A percentile compares a stretch with the other conserved stretches of the same genome.
These are phyloP conservation scores for Cladosporium sp. DNA, from an alignment of 2,329 filamentous ascomycete species.

Conservation along the genomic window DNA sequence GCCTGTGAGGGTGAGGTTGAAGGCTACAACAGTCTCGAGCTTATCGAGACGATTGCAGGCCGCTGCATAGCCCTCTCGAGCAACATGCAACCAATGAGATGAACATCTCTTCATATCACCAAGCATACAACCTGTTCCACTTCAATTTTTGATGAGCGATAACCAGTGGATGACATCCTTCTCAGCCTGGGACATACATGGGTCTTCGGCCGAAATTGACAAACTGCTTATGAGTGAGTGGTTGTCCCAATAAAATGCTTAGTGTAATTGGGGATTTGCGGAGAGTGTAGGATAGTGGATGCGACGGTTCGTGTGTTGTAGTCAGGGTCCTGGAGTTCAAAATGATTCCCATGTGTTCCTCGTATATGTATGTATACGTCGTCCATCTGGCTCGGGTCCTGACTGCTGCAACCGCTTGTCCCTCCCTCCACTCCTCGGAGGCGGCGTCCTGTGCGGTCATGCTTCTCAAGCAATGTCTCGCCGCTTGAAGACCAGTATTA, in stretches of 20 bases:
- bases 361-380: too few species aligned
- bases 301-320: background rate
- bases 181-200: too few species aligned
- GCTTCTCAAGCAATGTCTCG: background rate
- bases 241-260: background rate
- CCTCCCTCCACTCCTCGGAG: background rate
- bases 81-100: conserved; percentile 94
- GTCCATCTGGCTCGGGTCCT: background rate
- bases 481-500: background rate
- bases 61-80: conserved; percentile 87
- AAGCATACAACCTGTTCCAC: conserved; percentile 99
- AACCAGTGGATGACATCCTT: conserved; percentile 84
- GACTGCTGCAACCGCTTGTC: background rate
- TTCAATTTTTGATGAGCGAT: conserved; percentile 98
- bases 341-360: background rate
- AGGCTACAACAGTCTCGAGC: conserved; percentile 71
- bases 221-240: background rate
- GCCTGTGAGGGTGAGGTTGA: conserved; percentile 68
- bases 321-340: background rate
- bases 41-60: conserved; percentile 70
- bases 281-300: background rate
- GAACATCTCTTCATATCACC: conserved; percentile 98
- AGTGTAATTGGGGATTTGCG: background rate
- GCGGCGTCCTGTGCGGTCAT: background rate
- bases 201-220: too few species aligned